Evolutionary conservation across 2,329 filamentous ascomycete genomes (phyloP), one percentile per base, ranked within the genome.

Genomic region (Fusarium solani-melongenae): DNA sequence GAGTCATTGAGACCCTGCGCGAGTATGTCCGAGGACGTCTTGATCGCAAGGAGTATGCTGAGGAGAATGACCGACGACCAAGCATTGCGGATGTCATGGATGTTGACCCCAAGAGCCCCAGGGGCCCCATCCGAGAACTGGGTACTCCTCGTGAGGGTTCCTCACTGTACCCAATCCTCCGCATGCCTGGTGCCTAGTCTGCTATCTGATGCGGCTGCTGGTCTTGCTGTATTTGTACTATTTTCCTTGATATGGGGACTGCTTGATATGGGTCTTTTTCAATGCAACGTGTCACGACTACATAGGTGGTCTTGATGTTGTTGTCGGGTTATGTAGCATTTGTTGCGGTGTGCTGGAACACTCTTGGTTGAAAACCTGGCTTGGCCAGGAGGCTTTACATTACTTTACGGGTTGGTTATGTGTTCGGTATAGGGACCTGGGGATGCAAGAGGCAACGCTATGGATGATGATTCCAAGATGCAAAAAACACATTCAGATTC

Each of bases 1-100:
- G 90, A 38, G 86, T 89, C 60, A 90, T 92, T 61, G 91, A 92
- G 82, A 87, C 84, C 49, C 85, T 92, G 39, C 86, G 90, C 41
- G 86, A 88, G 71, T 88, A 89, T 69, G 85, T 92, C 62, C 85
- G 85, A 55, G 83, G 88, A 12, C 87, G 90, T 34, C 84, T 92
- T n/a, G 84, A 89, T 64, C 85, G 85, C 36, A 84, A 84, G 73
- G 88, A 91, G 63, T 92, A 88, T 73, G 84, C 85, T 9, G 78
- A 82, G 17, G 69, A 75, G 6, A 78, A 71, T 2, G 67, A 72
- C 9, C 66, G 64, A 27, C 63, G 69, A 41, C 67, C 68, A 36
- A 72, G 69, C 31, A 73, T 76, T n/a, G 57, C 64, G 8, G 81
- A 83, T 22, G 78, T 79, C 44, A 83, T 83, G 83, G 83, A 84